Percentiles rank a stretch among this genome's conserved stretches.
These are phyloP conservation scores for Monosporozyma siamensis DNA, from an alignment of 805 yeast genomes.

Conservation along the genomic window DNA sequence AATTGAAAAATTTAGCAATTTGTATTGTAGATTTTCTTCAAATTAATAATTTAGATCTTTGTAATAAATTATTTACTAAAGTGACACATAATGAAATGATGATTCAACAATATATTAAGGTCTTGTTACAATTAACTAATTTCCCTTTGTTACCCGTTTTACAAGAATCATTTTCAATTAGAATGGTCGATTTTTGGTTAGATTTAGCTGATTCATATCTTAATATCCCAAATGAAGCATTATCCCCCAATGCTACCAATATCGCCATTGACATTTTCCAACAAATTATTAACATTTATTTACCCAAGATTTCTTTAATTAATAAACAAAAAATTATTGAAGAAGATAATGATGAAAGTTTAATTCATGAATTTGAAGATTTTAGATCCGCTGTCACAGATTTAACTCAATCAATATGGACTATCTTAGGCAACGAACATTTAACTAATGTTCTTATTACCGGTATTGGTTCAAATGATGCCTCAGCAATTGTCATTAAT, in stretches of 20 bases:
- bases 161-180: constrained; percentile 49
- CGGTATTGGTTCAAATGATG: constrained; percentile 18
- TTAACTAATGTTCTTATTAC: constrained; percentile 24
- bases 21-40: constrained; percentile 29
- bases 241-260: constrained; percentile 21
- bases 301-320: constrained; percentile 52
- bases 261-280: constrained; percentile 36
- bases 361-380: constrained; percentile 44
- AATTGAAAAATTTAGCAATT: constrained; percentile 26
- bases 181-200: constrained; percentile 60
- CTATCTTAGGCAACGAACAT: constrained; percentile 45
- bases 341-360: constrained; percentile 18
- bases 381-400: constrained; percentile 74
- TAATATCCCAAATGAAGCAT: constrained; percentile 30
- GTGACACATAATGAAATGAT: constrained; percentile 1
- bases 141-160: constrained; percentile 47
- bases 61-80: constrained; percentile 26
- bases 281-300: constrained; percentile 51
- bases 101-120: constrained; percentile 35
- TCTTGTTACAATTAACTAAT: constrained; percentile 44
- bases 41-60: constrained; percentile 24
- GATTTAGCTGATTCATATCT: constrained; percentile 49
- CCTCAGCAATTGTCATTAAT: constrained; percentile 1
- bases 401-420: constrained; percentile 60
- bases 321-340: constrained; percentile 32